phyloP scores from a whole-genome alignment of 2,329 filamentous ascomycete genomes.

The Aspergillus nomiae region DNA sequence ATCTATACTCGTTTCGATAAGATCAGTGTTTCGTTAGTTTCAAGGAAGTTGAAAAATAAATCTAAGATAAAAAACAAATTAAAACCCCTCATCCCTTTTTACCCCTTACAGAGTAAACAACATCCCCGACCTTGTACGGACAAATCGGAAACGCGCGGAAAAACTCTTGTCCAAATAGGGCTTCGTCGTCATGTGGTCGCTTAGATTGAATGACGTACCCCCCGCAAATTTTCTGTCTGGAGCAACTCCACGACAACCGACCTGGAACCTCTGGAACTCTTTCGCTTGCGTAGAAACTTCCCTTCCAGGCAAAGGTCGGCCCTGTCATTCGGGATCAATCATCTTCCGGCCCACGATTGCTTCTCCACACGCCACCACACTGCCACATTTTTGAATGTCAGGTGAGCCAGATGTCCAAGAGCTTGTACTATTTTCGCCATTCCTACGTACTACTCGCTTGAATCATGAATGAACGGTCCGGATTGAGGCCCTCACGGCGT shows the following conservation, averaged over 20 bases:
- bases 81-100: background rate
- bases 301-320: background rate
- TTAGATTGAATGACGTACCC: background rate
- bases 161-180: background rate
- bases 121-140: background rate
- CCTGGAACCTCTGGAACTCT: background rate
- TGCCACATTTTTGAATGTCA: background rate
- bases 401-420: background rate
- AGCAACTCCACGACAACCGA: background rate
- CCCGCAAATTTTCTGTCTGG: background rate
- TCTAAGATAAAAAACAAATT: no score
- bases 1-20: background rate
- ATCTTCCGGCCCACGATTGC: background rate
- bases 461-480: background rate
- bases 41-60: no score
- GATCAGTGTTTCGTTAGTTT: background rate
- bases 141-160: background rate
- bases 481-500: background rate
- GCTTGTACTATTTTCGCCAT: no score
- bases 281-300: background rate
- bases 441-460: background rate
- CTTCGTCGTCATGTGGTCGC: background rate
- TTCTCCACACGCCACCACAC: background rate
- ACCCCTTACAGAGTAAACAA: background rate
- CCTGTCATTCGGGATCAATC: background rate